phyloP scores from a whole-genome alignment of 257 asterid genomes.

The Ilex asprella region DNA sequence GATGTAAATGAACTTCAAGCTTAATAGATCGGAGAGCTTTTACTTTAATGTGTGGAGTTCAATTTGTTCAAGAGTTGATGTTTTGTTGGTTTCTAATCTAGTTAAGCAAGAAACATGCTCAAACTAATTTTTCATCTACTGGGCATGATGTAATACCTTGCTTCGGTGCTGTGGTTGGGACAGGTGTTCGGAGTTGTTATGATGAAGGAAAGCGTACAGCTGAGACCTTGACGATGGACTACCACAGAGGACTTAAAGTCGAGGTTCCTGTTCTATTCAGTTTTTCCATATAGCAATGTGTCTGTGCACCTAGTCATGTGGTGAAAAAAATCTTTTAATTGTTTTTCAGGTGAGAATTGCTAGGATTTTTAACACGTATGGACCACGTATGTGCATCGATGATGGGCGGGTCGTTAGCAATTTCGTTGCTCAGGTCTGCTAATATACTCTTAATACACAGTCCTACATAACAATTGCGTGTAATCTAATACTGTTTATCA shows the following conservation, averaged over 20 bases:
- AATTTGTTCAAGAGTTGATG: background rate
- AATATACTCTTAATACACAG: background rate
- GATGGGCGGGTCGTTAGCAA: conserved; percentile 96
- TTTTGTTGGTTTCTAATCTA: background rate
- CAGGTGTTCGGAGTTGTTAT: conserved; percentile 91
- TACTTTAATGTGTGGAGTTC: too few species aligned
- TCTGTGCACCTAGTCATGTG: background rate
- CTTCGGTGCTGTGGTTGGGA: too few species aligned
- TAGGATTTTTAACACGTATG: conserved; percentile 87
- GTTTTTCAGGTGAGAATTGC: conserved; percentile 73
- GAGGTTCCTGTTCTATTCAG: conserved; percentile 40
- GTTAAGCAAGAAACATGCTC: background rate
- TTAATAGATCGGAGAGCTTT: too few species aligned
- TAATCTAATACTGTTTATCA: background rate
- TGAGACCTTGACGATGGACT: conserved; percentile 88
- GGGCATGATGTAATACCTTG: too few species aligned
- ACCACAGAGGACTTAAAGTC: conserved; percentile 73
- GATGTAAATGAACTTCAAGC: too few species aligned
- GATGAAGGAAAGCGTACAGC: conserved; percentile 93
- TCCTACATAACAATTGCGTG: background rate
- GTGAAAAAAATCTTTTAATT: background rate
- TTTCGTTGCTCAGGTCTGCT: conserved; percentile 77
- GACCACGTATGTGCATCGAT: conserved; percentile 91
- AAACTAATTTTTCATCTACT: background rate
- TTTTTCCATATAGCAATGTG: background rate